A percentile compares a stretch with the other conserved stretches of the same genome.
phyloP scores from a whole-genome alignment of 2,329 filamentous ascomycete genomes.

The Fusarium albidum region DNA sequence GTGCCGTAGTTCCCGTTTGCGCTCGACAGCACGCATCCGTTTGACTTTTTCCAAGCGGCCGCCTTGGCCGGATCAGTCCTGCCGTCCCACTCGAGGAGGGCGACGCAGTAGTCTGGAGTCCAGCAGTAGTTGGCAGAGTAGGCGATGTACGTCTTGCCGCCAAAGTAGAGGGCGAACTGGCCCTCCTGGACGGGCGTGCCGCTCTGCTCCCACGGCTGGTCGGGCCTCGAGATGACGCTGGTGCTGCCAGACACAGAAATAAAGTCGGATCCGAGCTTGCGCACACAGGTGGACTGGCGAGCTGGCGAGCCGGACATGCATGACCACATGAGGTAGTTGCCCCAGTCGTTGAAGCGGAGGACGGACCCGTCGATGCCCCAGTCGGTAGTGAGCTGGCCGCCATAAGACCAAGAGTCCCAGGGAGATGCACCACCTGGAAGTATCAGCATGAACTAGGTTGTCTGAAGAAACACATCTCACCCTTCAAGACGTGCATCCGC shows the following conservation, averaged over 20 bases:
- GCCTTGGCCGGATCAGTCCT: conserved; percentile 53
- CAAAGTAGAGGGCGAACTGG: conserved; percentile 60
- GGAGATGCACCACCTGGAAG: conserved; percentile 57
- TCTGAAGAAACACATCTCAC: conserved; percentile 39
- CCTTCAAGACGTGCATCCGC: conserved; percentile 59
- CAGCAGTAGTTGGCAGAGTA: conserved; percentile 67
- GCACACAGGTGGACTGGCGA: conserved; percentile 49
- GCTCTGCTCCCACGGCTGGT: conserved; percentile 58
- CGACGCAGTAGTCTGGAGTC: conserved; percentile 62
- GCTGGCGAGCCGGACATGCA: conserved; percentile 53
- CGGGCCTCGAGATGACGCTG: conserved; percentile 59
- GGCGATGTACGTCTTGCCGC: conserved; percentile 59
- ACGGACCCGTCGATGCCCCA: conserved; percentile 65
- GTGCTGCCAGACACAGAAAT: conserved; percentile 52
- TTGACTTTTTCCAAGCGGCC: conserved; percentile 59
- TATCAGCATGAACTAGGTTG: not conserved
- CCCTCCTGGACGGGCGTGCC: conserved; percentile 64
- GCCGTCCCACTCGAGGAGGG: conserved; percentile 62
- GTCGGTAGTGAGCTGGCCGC: conserved; percentile 53
- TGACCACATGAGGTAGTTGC: conserved; percentile 63
- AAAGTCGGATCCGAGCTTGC: conserved; percentile 50
- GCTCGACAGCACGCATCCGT: conserved; percentile 58
- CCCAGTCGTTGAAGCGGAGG: conserved; percentile 54
- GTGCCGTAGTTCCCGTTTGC: conserved; percentile 66
- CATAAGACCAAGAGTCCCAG: conserved; percentile 60